Evolutionary conservation across 192 early-diverging fungal species (phyloP).

Genomic region (Jimgerdemannia lactiflua): DNA sequence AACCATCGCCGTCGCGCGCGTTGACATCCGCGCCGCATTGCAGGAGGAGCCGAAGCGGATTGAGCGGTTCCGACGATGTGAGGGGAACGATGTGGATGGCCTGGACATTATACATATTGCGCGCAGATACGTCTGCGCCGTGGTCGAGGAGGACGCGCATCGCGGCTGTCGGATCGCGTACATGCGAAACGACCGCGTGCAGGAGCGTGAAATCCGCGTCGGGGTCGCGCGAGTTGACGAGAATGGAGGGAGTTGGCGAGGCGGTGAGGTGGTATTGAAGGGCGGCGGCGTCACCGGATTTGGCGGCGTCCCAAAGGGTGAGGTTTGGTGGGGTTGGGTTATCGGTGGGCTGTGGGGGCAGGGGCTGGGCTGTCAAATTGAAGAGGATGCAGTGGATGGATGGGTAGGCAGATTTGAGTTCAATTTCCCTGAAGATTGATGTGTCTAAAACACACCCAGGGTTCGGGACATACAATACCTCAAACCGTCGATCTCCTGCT

Average conservation of each 20-base stretch:
- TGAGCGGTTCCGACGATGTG: slow-evolving; percentile 12
- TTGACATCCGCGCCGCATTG: slow-evolving; percentile 14
- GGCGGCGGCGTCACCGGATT: neutral
- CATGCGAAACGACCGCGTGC: slow-evolving; percentile 21
- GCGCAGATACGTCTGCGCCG: slow-evolving; percentile 8
- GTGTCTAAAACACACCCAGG: too few species aligned
- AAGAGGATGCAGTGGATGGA: neutral
- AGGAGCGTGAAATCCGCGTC: slow-evolving; percentile 2
- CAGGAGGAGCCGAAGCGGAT: slow-evolving; percentile 12
- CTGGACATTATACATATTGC: slow-evolving; percentile 19
- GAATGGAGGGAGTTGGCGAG: neutral
- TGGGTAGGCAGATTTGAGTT: neutral
- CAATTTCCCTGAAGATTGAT: too few species aligned
- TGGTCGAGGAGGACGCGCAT: slow-evolving; percentile 15
- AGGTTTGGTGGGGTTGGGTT: neutral
- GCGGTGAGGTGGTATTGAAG: neutral
- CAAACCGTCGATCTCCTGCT: neutral
- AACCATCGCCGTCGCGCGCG: slow-evolving; percentile 8
- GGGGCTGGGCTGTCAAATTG: neutral
- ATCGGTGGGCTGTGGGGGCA: neutral
- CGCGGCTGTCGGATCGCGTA: slow-evolving; percentile 4
- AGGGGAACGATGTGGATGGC: slow-evolving; percentile 24
- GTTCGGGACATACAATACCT: too few species aligned
- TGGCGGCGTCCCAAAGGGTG: neutral
- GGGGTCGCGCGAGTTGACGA: neutral